phyloP scores from a whole-genome alignment of 805 yeast genomes.

The Myxozyma nipponensis region DNA sequence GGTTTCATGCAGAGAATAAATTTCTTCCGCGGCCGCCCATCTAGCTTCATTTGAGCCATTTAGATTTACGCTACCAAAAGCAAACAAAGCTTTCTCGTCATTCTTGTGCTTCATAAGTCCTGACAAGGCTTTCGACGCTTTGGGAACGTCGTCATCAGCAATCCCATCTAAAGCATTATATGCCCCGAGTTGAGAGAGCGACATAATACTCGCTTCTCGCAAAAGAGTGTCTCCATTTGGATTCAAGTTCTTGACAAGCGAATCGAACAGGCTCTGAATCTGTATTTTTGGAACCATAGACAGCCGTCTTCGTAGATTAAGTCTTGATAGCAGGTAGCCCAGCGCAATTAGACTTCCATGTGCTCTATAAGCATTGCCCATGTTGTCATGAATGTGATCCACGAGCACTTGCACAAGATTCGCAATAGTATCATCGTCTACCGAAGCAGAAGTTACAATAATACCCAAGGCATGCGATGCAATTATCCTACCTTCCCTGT shows the following conservation, averaged over 20 bases:
- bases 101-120: constrained; percentile 42
- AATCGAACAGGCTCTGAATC: constrained; percentile 57
- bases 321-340: constrained; percentile 49
- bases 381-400: not conserved
- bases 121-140: constrained; percentile 13
- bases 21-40: constrained; percentile 37
- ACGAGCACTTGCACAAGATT: constrained; percentile 2
- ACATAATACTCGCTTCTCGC: constrained; percentile 15
- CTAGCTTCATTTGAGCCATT: constrained; percentile 31
- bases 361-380: not conserved
- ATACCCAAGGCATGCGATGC: constrained; percentile 47
- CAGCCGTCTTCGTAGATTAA: constrained; percentile 38
- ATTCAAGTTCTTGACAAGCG: constrained; percentile 6
- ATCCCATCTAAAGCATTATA: constrained; percentile 38
- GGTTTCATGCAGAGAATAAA: constrained; percentile 58
- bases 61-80: constrained; percentile 56
- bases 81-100: constrained; percentile 56
- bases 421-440: not conserved
- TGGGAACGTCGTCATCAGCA: constrained; percentile 18
- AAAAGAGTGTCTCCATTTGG: constrained; percentile 1
- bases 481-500: constrained; percentile 29
- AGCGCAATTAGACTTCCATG: constrained; percentile 36
- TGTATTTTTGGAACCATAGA: constrained; percentile 37
- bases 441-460: constrained; percentile 10
- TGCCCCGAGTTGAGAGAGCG: constrained; percentile 40